phyloP scores from a whole-genome alignment of 169 alveolate genomes.

The Cyclospora cayetanensis region DNA sequence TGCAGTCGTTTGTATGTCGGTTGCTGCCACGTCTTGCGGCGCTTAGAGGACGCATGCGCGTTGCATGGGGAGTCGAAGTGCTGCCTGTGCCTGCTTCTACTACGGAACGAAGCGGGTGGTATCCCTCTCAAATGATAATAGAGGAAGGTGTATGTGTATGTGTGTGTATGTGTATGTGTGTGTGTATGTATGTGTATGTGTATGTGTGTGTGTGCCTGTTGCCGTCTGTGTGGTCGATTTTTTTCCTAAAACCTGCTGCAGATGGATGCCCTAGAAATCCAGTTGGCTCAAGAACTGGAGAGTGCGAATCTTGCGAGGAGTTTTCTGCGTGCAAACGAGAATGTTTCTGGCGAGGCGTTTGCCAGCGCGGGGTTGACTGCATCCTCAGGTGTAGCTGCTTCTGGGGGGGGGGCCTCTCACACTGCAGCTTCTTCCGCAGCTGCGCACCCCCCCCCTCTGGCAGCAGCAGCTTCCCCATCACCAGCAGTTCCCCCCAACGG shows the following conservation, averaged over 20 bases:
- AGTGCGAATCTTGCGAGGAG: neutral
- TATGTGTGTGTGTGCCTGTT: neutral
- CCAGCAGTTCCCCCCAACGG: neutral
- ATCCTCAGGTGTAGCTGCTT: neutral
- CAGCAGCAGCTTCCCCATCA: constrained; percentile 7
- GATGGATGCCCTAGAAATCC: neutral
- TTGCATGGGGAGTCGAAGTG: neutral
- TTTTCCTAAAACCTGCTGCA: neutral
- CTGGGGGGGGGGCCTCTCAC: neutral
- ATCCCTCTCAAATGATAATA: too few species aligned
- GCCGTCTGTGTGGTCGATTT: neutral
- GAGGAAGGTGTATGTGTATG: neutral
- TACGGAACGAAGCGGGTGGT: too few species aligned
- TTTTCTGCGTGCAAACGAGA: neutral
- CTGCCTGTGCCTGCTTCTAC: neutral
- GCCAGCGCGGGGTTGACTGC: neutral
- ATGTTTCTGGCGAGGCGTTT: neutral
- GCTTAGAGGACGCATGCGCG: neutral
- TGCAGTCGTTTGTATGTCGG: neutral
- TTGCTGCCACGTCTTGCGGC: neutral
- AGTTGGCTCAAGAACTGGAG: neutral
- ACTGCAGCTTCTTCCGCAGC: neutral
- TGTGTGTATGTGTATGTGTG: neutral
- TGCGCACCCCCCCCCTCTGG: too few species aligned
- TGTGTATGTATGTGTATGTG: neutral